Evolutionary conservation across 148 eudicot species (phyloP), one percentile per base, ranked within the genome.

Genomic region (Persicaria maculosa): DNA sequence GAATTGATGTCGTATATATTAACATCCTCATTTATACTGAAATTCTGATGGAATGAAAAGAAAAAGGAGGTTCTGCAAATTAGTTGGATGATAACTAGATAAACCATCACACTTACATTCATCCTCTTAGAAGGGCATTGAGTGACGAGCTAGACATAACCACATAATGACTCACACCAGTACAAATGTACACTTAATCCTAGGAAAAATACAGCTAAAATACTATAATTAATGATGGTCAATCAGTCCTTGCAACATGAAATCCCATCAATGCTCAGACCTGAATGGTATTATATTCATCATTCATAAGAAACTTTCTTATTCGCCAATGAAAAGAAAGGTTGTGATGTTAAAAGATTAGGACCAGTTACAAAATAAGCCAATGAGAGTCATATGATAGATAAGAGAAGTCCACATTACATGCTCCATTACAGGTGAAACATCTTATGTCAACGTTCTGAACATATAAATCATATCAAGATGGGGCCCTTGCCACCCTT

Each of bases 1-100:
- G 11, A 59, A 59, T 59, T 6, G 4, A 0, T 20, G 3, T 58
- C 20, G 25, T 16, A 54, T 16, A 54, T 59, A 59, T 59, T 22
- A 59, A 25, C 36, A 59, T 40, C 59, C 43, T 20, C 43, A 59
- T 59, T 20, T 59, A 9, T 59, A 59, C 4, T 59, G 9, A 59
- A 22, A 11, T 59, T 59, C 65, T 59, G 5, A 9, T 59, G 65
- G 25, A 58, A 58, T 58, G 65, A 58, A 58, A 58, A 58, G 65
- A 31, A 31, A 31, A 11, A 58, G 17, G 57, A 22, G 40, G 11
- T 58, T 17, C 20, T 16, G 6, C 65, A 6, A 31, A 58, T 19
- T 58, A 20, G 36, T 19, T 58, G 14, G 36, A 20, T 19, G 65
- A 58, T 20, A 11, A 58, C 65, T 58, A 19, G 4, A 8, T 17